A percentile compares a stretch with the other conserved stretches of the same genome.
These are phyloP conservation scores for Fraxinus latifolia DNA, from an alignment of 305 asterid genomes.

Conservation along the genomic window DNA sequence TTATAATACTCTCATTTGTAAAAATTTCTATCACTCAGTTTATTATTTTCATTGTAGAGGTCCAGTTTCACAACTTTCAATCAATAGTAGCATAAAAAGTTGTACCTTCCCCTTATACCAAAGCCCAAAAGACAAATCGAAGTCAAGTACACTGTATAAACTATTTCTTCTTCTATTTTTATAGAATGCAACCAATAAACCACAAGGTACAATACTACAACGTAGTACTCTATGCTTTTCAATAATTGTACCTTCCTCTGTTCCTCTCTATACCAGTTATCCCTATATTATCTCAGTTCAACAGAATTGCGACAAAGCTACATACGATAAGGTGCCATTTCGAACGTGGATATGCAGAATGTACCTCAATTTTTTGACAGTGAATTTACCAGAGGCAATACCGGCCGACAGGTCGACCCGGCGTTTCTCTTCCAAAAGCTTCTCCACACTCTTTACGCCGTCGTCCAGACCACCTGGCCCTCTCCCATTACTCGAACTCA, in stretches of 20 bases:
- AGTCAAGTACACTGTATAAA: neutral
- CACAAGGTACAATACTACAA: constrained; percentile 5
- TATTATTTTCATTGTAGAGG: neutral
- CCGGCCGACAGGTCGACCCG: constrained; percentile 84
- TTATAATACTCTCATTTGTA: neutral
- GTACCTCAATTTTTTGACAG: constrained; percentile 71
- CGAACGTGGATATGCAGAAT: neutral
- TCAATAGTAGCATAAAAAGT: neutral
- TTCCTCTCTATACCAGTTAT: neutral
- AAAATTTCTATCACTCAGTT: neutral
- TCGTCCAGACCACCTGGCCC: constrained; percentile 35
- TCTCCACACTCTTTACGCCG: constrained; percentile 55
- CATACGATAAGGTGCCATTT: neutral
- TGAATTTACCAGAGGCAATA: constrained; percentile 79
- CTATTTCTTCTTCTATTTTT: neutral
- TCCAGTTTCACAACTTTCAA: neutral
- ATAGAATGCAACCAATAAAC: constrained; percentile 10
- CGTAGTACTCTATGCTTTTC: neutral
- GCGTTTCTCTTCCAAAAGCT: constrained; percentile 56
- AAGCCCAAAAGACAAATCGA: neutral
- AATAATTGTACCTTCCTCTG: neutral
- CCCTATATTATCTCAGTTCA: neutral
- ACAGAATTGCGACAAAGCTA: neutral
- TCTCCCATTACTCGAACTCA: constrained; percentile 52
- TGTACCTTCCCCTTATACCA: neutral